Conservation (phyloP, 169 alveolate species). For the Haemoproteus tartakovskyi region DNA sequence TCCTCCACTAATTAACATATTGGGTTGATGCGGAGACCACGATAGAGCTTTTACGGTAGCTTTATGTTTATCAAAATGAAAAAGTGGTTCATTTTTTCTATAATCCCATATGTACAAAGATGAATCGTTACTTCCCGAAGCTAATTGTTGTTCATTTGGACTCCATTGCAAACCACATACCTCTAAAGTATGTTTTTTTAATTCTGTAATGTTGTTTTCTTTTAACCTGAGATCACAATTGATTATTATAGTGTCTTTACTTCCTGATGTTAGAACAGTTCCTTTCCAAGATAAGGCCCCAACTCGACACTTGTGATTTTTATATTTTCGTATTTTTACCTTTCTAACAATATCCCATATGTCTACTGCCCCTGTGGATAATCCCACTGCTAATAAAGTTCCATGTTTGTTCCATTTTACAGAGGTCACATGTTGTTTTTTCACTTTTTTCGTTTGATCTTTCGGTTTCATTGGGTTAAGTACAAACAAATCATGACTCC, state of each 20-base stretch:
- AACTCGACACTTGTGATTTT: slow-evolving; percentile 89
- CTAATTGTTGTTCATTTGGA: slow-evolving; percentile 85
- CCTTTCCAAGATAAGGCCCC: slow-evolving; percentile 87
- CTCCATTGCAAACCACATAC: slow-evolving; percentile 90
- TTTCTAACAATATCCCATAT: slow-evolving; percentile 77
- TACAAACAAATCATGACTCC: no score
- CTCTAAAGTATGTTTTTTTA: slow-evolving; percentile 86
- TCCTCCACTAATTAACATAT: slow-evolving; percentile 94
- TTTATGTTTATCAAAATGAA: slow-evolving; percentile 80
- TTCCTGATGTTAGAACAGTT: slow-evolving; percentile 85
- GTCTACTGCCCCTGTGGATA: slow-evolving; percentile 85
- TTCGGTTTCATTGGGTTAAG: no score
- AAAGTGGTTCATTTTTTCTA: slow-evolving; percentile 77
- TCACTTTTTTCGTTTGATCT: no score
- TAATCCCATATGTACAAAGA: slow-evolving; percentile 89
- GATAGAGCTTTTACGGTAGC: slow-evolving; percentile 96
- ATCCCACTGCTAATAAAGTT: slow-evolving; percentile 84
- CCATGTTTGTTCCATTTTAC: slow-evolving; percentile 87
- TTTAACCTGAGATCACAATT: slow-evolving; percentile 83
- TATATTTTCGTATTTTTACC: slow-evolving; percentile 66
- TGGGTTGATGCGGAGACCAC: slow-evolving; percentile 95
- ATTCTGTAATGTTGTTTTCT: slow-evolving; percentile 69
- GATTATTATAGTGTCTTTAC: slow-evolving; percentile 85
- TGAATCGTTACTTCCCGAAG: slow-evolving; percentile 96
- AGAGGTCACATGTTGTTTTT: slow-evolving; percentile 76